These are phyloP conservation scores for Fusarium tanahbumbuense DNA, from an alignment of 2,329 filamentous ascomycete species.

Conservation along the genomic window DNA sequence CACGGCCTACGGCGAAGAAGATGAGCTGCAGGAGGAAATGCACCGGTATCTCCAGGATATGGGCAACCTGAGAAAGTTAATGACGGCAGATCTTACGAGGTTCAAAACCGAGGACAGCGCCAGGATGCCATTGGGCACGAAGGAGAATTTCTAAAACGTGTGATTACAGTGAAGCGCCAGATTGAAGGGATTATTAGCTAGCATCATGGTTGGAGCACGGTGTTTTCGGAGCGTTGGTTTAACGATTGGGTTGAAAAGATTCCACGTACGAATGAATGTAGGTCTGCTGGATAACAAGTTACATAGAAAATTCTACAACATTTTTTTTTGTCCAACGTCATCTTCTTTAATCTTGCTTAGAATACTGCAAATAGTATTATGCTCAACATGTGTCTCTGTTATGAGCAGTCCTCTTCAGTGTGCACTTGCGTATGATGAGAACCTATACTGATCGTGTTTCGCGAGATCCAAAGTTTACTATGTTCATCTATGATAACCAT, in stretches of 20 bases:
- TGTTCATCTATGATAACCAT: background rate
- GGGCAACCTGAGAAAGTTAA: conserved; percentile 70
- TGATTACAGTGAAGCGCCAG: background rate
- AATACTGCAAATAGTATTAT: background rate
- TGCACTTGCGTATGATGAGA: too few species aligned
- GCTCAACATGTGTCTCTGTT: background rate
- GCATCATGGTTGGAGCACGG: conserved; percentile 45
- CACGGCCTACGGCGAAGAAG: conserved; percentile 59
- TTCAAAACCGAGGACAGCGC: conserved; percentile 73
- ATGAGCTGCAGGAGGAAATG: conserved; percentile 85
- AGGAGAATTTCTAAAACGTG: conserved; percentile 54
- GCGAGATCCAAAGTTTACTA: background rate
- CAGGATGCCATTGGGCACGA: conserved; percentile 60
- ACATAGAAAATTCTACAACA: conserved; percentile 10
- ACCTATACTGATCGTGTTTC: background rate
- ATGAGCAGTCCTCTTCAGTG: background rate
- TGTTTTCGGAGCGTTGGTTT: conserved; percentile 46
- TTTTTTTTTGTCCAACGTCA: background rate
- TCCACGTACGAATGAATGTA: conserved; percentile 29
- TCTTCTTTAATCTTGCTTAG: background rate
- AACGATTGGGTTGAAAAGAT: conserved; percentile 25
- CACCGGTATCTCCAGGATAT: conserved; percentile 85
- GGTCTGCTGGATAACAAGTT: conserved; percentile 29
- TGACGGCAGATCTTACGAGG: conserved; percentile 81
- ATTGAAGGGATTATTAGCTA: conserved; percentile 16